Percentiles rank a stretch among this genome's conserved stretches.
phyloP scores from a whole-genome alignment of 805 yeast genomes.

The Lachancea fermentati region DNA sequence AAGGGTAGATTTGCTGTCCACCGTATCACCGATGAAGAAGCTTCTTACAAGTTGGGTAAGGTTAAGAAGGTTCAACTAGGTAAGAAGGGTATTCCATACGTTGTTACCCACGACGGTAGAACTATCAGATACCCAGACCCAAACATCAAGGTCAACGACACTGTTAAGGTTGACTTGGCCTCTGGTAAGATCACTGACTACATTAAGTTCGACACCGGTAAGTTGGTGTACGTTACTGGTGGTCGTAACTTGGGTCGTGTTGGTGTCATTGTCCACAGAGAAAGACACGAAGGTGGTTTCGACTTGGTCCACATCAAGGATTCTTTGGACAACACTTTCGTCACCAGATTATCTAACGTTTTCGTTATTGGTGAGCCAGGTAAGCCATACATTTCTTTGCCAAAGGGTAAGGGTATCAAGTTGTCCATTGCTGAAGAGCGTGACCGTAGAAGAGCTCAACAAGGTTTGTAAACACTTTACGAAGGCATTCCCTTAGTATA shows the following conservation, averaged over 20 bases:
- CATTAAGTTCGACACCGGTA: conserved; percentile 91
- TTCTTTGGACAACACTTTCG: conserved; percentile 89
- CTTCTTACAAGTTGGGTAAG: conserved; percentile 95
- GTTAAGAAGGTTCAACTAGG: conserved; percentile 98
- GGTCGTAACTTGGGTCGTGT: conserved; percentile 98
- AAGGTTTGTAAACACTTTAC: conserved; percentile 41
- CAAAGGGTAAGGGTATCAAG: conserved; percentile 99
- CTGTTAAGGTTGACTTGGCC: conserved; percentile 94
- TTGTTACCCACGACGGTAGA: conserved; percentile 99
- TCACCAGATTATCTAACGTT: conserved; percentile 89
- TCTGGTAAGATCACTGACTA: conserved; percentile 88
- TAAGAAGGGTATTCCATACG: conserved; percentile 97
- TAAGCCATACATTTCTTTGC: conserved; percentile 90
- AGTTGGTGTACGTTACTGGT: conserved; percentile 89
- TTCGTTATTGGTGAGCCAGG: conserved; percentile 94
- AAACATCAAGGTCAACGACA: conserved; percentile 91
- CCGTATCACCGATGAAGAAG: conserved; percentile 99
- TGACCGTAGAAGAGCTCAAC: conserved; percentile 93
- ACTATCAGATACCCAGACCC: conserved; percentile 99
- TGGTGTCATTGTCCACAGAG: conserved; percentile 94
- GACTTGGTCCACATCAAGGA: conserved; percentile 97
- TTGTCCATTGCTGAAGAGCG: conserved; percentile 94
- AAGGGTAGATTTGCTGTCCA: conserved; percentile 99
- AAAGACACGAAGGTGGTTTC: conserved; percentile 97
- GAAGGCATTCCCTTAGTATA: conserved; percentile 1